phyloP scores from a whole-genome alignment of 495 filamentous ascomycete species.

The Podospora didyma region DNA sequence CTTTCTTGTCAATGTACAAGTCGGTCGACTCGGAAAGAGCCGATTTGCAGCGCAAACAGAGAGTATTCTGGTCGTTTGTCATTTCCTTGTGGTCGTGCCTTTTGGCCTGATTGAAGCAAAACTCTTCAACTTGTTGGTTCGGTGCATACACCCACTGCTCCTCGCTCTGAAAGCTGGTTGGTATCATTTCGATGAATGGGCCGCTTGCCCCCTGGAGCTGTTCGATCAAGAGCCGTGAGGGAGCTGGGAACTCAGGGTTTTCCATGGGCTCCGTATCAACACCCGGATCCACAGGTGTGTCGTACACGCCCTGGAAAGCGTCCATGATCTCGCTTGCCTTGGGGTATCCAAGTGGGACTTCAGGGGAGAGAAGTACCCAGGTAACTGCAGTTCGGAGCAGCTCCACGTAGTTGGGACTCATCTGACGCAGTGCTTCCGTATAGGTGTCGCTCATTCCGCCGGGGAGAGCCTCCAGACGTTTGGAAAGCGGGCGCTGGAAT shows the following conservation, averaged over 20 bases:
- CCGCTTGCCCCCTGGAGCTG: constrained; percentile 17
- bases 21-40: not conserved
- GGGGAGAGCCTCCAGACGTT: constrained; percentile 15
- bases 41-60: constrained; percentile 18
- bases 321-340: constrained; percentile 23
- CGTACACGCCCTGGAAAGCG: constrained; percentile 18
- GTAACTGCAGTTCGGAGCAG: constrained; percentile 23
- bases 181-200: constrained; percentile 5
- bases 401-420: constrained; percentile 23
- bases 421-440: constrained; percentile 12
- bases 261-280: not conserved
- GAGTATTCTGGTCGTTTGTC: not conserved
- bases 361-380: constrained; percentile 13
- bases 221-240: constrained; percentile 13
- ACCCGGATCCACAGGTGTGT: not conserved
- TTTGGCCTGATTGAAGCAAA: constrained; percentile 11
- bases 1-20: constrained; percentile 13
- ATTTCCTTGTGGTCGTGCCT: constrained; percentile 1
- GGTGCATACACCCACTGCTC: not conserved
- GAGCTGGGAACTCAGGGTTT: constrained; percentile 6
- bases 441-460: constrained; percentile 19
- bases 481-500: constrained; percentile 19
- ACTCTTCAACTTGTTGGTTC: constrained; percentile 9
- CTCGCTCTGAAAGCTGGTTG: not conserved
- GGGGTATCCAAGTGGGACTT: not conserved